Evolutionary conservation across 1,284 basidiomycete genomes (phyloP).

Genomic region (Sutorius eximius): DNA sequence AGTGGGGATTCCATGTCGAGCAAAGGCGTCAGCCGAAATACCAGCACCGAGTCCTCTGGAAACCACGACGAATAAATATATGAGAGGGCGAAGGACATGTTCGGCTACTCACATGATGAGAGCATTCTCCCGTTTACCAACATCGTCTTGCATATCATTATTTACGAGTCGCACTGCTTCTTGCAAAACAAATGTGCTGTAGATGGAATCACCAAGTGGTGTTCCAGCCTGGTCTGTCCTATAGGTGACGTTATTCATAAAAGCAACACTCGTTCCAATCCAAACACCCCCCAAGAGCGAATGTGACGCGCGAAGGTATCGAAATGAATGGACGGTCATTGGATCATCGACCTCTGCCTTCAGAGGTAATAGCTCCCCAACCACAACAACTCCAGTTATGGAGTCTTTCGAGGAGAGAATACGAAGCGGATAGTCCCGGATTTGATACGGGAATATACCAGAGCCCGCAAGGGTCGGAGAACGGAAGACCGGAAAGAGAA

Average conservation of each 20-base stretch:
- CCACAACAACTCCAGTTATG: slow-evolving; percentile 75
- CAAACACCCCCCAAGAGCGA: slow-evolving; percentile 88
- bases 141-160: slow-evolving; percentile 40
- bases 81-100: background rate
- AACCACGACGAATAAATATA: slow-evolving; percentile 5
- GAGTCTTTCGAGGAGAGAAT: slow-evolving; percentile 73
- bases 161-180: slow-evolving; percentile 75
- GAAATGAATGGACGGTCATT: slow-evolving; percentile 50
- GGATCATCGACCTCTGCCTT: slow-evolving; percentile 25
- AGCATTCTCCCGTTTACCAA: slow-evolving; percentile 47
- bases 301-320: slow-evolving; percentile 86
- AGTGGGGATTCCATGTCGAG: slow-evolving; percentile 63
- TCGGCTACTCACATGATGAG: slow-evolving; percentile 63
- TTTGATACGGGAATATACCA: slow-evolving; percentile 50
- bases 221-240: slow-evolving; percentile 53
- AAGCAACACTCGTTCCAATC: slow-evolving; percentile 55
- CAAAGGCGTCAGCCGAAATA: slow-evolving; percentile 72
- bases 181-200: slow-evolving; percentile 81
- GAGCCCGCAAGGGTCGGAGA: slow-evolving; percentile 60
- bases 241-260: slow-evolving; percentile 42
- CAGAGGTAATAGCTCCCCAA: slow-evolving; percentile 65
- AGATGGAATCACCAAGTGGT: slow-evolving; percentile 74
- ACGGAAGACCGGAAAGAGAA: slow-evolving; percentile 40
- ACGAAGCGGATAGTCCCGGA: slow-evolving; percentile 55
- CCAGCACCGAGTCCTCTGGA: slow-evolving; percentile 83